Evolutionary conservation across 2,329 filamentous ascomycete genomes (phyloP), one percentile per base, ranked within the genome.

Genomic region (Diplocarpon mali): DNA sequence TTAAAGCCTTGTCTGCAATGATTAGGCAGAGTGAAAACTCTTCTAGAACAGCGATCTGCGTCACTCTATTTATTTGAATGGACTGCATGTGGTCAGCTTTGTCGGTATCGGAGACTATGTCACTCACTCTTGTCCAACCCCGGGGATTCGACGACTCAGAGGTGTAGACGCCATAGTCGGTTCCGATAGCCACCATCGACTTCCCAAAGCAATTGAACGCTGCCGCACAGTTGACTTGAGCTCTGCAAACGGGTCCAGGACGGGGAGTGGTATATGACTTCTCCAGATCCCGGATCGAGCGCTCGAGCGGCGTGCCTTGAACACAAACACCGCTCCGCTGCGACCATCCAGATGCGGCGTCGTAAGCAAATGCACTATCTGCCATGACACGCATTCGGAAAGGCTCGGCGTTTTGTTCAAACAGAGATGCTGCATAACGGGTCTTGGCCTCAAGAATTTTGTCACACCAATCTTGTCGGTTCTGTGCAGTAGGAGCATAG

Each of bases 371-470:
- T 0, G 89, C 85, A 35, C 85, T 83, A 61, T 98, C 92, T 0
- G 92, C 89, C 61, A 98, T 81, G 8, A 98, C 88, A 16, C 87
- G 80, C 7, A 98, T 69, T 40, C 86, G 76, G 73, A 98, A 98
- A 0, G 92, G 92, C 63, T 98, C 92, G 0, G 92, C 90, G 60
- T 96, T 94, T 60, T 98, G 92, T 3, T 85, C 80, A 63, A 85
- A 85, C 5, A 96, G 69, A 2, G 89, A 85, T 41, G 87, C 83
- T 16, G 92, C 92, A 62, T 98, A 89, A 47, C 83, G 80, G 6
- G 88, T 94, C 69, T 98, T 98, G 28, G 92, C 92, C 63, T 94
- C 84, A 37, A 93, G 82, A 56, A 98, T 94, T 65, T 88, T 94
- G 52, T 80, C 79, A 58, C 87, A 94, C 93, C 93, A 98, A 39